These are phyloP conservation scores for Boletus subparvulus DNA, from an alignment of 768 basidiomycete species.

Conservation along the genomic window DNA sequence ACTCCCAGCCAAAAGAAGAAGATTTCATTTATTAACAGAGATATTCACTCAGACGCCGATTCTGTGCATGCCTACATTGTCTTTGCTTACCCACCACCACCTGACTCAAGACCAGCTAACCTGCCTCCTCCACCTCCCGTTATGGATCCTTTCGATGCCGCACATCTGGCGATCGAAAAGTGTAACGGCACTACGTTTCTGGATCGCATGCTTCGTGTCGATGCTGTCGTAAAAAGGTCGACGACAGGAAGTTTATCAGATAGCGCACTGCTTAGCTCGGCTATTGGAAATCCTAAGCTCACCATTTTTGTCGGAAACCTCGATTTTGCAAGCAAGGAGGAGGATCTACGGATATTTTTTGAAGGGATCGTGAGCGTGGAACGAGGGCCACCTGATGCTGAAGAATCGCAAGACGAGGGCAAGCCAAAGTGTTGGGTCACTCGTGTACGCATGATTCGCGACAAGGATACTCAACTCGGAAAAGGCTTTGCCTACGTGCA, in stretches of 20 bases:
- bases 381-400: slow-evolving; percentile 53
- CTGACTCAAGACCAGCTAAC: slow-evolving; percentile 44
- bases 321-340: slow-evolving; percentile 89
- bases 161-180: slow-evolving; percentile 51
- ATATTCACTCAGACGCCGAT: slow-evolving; percentile 77
- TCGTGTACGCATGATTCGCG: slow-evolving; percentile 84
- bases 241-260: slow-evolving; percentile 21
- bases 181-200: slow-evolving; percentile 74
- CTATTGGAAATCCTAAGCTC: slow-evolving; percentile 65
- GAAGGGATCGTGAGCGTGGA: slow-evolving; percentile 74
- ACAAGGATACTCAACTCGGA: slow-evolving; percentile 89
- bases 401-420: slow-evolving; percentile 29
- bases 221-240: slow-evolving; percentile 48
- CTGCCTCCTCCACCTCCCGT: slow-evolving; percentile 48
- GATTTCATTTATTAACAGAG: slow-evolving; percentile 90
- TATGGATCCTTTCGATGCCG: slow-evolving; percentile 73
- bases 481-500: slow-evolving; percentile 96
- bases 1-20: slow-evolving; percentile 87
- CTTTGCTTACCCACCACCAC: slow-evolving; percentile 66
- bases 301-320: slow-evolving; percentile 91
- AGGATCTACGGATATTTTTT: slow-evolving; percentile 84
- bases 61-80: slow-evolving; percentile 88
- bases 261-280: slow-evolving; percentile 23
- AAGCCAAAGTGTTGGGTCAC: slow-evolving; percentile 65
- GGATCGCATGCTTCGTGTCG: slow-evolving; percentile 78